A percentile compares a stretch with the other conserved stretches of the same genome.
Conservation (phyloP, 2,329 filamentous ascomycete genomes). For the Xylariomycetidae sp. region DNA sequence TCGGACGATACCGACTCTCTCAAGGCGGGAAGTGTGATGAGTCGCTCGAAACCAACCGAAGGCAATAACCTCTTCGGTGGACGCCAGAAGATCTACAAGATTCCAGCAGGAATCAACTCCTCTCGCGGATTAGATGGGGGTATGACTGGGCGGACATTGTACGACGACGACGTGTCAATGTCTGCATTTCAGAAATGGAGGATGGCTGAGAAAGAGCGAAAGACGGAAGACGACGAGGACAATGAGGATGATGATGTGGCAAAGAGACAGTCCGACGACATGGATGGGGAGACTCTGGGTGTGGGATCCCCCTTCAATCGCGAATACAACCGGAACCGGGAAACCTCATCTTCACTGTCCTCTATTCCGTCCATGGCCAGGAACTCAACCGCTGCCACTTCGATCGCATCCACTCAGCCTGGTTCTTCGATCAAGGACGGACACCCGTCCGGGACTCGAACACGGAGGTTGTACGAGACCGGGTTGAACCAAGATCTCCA, state of each 20-base stretch:
- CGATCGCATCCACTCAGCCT: conserved; percentile 66
- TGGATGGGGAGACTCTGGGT: too few species aligned
- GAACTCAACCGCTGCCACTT: conserved; percentile 83
- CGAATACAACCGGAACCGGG: conserved; percentile 68
- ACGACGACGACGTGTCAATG: conserved; percentile 78
- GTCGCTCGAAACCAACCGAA: conserved; percentile 71
- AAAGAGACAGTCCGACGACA: too few species aligned
- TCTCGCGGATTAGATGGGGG: conserved; percentile 39
- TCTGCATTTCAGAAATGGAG: conserved; percentile 79
- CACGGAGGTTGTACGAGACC: conserved; percentile 75
- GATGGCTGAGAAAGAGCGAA: conserved; percentile 49
- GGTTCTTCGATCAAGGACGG: conserved; percentile 46
- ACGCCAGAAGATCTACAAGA: conserved; percentile 90
- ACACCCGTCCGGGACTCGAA: conserved; percentile 52
- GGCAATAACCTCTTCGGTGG: conserved; percentile 93
- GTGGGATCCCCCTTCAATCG: conserved; percentile 52
- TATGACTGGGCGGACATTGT: conserved; percentile 64
- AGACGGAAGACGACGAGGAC: conserved; percentile 33
- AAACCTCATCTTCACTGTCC: conserved; percentile 81
- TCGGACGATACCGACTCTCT: conserved; percentile 62
- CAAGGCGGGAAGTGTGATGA: conserved; percentile 69
- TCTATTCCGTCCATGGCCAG: conserved; percentile 60
- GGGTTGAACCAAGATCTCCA: conserved; percentile 73
- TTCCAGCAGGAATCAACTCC: conserved; percentile 47
- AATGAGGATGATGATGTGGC: conserved; percentile 32